Evolutionary conservation across 371 early-diverging fungal genomes (phyloP), one percentile per base, ranked within the genome.

Genomic region (Mucor plumbeus): DNA sequence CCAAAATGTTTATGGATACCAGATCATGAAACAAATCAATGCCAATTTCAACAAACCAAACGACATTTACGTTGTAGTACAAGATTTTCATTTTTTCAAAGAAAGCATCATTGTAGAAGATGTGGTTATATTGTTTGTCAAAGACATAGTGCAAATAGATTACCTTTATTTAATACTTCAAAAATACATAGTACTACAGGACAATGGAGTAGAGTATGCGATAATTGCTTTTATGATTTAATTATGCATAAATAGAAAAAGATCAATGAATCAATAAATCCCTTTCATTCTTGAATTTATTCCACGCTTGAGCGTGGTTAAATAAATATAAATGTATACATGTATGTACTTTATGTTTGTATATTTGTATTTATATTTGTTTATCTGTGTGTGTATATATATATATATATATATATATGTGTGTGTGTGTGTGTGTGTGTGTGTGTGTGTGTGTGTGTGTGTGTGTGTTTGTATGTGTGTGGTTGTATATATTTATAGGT

Each of bases 71-170:
- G 59, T 19, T 78, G 78, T 62, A 35, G 26, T 34, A 59, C 60
- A 13, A 60, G 63, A 15, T 82, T 82, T 50, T 47, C 70, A 3
- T 71, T 82, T 14, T 79, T 82, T 58, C 71, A 73, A 59, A 56
- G 82, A 48, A 73, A 67, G 36, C 82, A 82, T 73, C 82, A 82
- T 63, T 82, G 82, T 62, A 66, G 82, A 64, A 68, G 70, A 61
- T 82, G 82, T 39, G 82, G 82, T 6, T 59, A 62, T 21, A 59
- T 82, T 13, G 57, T 82, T 14, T 82, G 82, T 55, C 79, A 82
- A 38, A 72, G 67, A 15, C 82, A 82, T 56, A 79, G 79, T 47
- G 64, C 69, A 3, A 79, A 82, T 64, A 69, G 67, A 31, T 47
- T 82, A 3, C 82, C 79, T n/a, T 62, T 82, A 14, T 82, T 79